Conservation (phyloP, 306 rosid genomes). For the Begonia masoniana region DNA sequence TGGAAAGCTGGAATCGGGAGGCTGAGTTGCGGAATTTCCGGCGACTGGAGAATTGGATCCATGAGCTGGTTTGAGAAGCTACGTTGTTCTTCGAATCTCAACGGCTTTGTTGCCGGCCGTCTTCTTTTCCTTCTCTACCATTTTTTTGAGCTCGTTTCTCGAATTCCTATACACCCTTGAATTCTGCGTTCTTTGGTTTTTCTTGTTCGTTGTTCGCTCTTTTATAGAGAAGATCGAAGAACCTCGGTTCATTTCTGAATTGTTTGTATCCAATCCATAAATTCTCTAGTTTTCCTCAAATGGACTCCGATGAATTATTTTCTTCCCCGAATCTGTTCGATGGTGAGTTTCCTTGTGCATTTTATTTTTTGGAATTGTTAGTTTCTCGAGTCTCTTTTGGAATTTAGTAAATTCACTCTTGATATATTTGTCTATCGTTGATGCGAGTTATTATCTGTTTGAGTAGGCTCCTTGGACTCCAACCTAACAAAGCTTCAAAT, state of each 20-base stretch:
- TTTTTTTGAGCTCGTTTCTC: background rate
- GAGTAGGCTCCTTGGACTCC: background rate
- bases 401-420: too few species aligned
- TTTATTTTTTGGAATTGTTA: too few species aligned
- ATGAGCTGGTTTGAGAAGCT: conserved; percentile 1
- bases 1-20: background rate
- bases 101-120: background rate
- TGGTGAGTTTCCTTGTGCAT: too few species aligned
- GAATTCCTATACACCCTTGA: background rate
- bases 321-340: background rate
- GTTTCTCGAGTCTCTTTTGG: too few species aligned
- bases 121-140: conserved; percentile 1
- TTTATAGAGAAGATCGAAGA: too few species aligned
- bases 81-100: background rate
- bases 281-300: background rate
- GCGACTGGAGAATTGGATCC: background rate
- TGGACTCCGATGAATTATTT: background rate
- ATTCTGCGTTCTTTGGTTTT: background rate
- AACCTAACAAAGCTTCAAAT: background rate
- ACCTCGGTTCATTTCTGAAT: too few species aligned
- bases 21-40: background rate
- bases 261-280: too few species aligned
- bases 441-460: background rate
- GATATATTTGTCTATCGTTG: too few species aligned
- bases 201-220: background rate